Conservation (phyloP, 257 asterid species). For the Prunella vulgaris region DNA sequence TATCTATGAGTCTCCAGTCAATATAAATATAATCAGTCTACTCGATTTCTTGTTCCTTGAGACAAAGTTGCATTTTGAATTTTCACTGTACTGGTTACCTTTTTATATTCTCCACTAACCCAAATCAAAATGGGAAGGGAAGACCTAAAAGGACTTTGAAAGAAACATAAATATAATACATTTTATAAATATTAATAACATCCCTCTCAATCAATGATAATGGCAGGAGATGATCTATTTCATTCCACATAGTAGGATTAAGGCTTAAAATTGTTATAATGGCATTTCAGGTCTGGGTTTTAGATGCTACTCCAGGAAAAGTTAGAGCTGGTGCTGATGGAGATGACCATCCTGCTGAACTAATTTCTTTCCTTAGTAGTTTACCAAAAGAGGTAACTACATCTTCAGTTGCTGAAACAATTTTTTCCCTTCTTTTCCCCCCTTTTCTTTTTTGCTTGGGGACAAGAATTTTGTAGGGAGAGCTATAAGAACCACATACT, state of each 20-base stretch:
- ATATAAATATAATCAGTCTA: neutral
- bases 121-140: neutral
- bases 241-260: neutral
- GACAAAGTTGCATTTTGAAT: neutral
- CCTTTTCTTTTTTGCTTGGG: neutral
- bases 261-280: neutral
- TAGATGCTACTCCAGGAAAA: slow-evolving; percentile 96
- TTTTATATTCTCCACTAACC: neutral
- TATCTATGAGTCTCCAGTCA: neutral
- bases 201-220: neutral
- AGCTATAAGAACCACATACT: neutral
- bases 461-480: neutral
- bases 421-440: neutral
- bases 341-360: slow-evolving; percentile 97
- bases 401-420: slow-evolving; percentile 12
- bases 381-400: slow-evolving; percentile 64
- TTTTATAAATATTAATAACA: neutral
- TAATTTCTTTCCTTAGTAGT: slow-evolving; percentile 61
- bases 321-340: slow-evolving; percentile 96
- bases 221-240: neutral
- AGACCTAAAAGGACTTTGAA: neutral
- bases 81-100: too few relatives aligned
- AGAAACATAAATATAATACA: neutral
- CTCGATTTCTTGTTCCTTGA: slow-evolving; percentile 1
- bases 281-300: slow-evolving; percentile 79